Evolutionary conservation across 371 early-diverging fungal species (phyloP), one percentile per base, ranked within the genome.

Genomic region (Apophysomyces variabilis): DNA sequence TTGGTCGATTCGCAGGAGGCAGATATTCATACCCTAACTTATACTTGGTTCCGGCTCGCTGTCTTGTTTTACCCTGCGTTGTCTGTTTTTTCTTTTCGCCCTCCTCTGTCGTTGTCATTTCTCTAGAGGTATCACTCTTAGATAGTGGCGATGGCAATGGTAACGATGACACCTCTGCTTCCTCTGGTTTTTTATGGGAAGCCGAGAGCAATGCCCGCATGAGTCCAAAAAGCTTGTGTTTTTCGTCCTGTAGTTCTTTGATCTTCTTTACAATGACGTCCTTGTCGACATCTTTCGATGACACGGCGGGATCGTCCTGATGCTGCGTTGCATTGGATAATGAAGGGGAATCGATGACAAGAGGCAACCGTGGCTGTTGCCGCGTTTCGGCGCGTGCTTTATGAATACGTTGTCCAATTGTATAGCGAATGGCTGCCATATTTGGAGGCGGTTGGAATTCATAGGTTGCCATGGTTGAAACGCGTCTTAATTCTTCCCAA

Each of bases 211-310:
- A 11, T 8, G 54, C 32, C 16, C 54, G 54, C 54, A 50, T 50
- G 21, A 50, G n/a, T 21, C 54, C 54, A 50, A 50, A 50, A 21
- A 50, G 54, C 11, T 9, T 50, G 32, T 50, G 54, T 21, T 50
- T 50, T 50, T 50, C 54, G 9, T 50, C 54, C 21, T 50, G 54
- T 9, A 50, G 54, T 1, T 18, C 54, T 11, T 26, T 50, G 21
- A 50, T 50, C 8, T 21, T n/a, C 21, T 50, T 16, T 7, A 50
- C 0, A 50, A 50, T 21, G 0, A 18, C 11, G 32, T 50, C 32
- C 21, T 9, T 50, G 35, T 50, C 54, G n/a, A 21, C 35, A 50
- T 21, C 54, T 5, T 3, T 26, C 4, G 5, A 26, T 21, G 54
- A 11, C 35, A 32, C 7, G 54, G 54, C 4, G 3, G 5, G 21